Evolutionary conservation across 305 asterid genomes (phyloP).

Genomic region (Fraxinus greggii): DNA sequence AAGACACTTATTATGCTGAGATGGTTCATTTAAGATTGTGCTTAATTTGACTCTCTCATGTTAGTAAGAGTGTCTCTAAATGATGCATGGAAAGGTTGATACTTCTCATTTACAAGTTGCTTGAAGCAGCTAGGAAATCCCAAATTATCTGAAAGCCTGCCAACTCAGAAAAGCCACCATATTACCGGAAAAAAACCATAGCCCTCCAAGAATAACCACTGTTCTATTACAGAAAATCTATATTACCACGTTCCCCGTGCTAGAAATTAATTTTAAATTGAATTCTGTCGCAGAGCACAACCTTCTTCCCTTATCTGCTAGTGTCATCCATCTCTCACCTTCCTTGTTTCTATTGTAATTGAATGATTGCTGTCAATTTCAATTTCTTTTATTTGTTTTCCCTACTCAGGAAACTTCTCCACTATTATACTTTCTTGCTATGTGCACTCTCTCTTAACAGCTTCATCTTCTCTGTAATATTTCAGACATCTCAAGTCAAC

Average conservation of each 20-base stretch:
- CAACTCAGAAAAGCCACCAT: not conserved
- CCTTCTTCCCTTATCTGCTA: not conserved
- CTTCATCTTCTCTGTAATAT: constrained; percentile 1
- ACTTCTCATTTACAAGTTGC: not conserved
- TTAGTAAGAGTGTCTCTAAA: not conserved
- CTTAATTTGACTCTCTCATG: not conserved
- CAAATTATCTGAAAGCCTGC: not conserved
- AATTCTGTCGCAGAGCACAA: not conserved
- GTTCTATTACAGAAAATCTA: not conserved
- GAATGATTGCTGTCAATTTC: not conserved
- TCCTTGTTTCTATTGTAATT: not conserved
- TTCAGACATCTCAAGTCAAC: not conserved
- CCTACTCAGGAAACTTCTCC: not conserved
- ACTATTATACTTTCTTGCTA: not conserved
- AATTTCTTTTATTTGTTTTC: not conserved
- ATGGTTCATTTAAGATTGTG: constrained; percentile 1
- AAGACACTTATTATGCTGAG: not conserved
- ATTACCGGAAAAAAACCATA: not conserved
- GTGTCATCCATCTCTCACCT: not conserved
- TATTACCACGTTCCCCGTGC: not conserved
- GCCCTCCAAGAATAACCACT: not conserved
- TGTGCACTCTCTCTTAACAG: not conserved
- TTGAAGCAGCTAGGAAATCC: not conserved
- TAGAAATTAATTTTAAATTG: not conserved
- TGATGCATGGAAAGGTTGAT: not conserved